Evolutionary conservation across 352 stramenopile genomes (phyloP).

Genomic region (Phytopythium mirpurense): DNA sequence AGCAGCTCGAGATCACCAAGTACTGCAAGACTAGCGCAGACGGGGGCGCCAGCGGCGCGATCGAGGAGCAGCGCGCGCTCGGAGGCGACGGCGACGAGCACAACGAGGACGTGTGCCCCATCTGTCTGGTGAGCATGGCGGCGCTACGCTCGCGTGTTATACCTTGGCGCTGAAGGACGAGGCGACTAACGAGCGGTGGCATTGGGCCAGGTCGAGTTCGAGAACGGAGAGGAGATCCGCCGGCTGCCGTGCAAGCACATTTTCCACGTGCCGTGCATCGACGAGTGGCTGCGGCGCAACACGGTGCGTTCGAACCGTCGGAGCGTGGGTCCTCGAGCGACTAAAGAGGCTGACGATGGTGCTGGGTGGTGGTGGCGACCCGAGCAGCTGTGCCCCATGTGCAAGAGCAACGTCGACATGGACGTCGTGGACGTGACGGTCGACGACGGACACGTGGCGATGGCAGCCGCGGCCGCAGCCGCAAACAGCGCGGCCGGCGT

Average conservation of each 20-base stretch:
- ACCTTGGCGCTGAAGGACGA: no score
- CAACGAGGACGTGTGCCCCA: slow-evolving; percentile 66
- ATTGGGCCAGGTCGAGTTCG: slow-evolving; percentile 54
- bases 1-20: slow-evolving; percentile 59
- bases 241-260: slow-evolving; percentile 84
- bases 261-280: slow-evolving; percentile 88
- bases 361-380: neutral
- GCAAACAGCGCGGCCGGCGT: no score
- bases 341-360: neutral
- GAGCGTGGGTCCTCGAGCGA: no score
- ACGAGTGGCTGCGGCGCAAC: slow-evolving; percentile 83
- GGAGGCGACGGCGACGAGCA: slow-evolving; percentile 5
- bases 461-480: neutral
- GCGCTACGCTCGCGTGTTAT: no score
- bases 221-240: slow-evolving; percentile 66
- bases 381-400: slow-evolving; percentile 71
- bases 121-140: slow-evolving; percentile 47
- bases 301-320: slow-evolving; percentile 33
- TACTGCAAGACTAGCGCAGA: slow-evolving; percentile 21
- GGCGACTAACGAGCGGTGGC: slow-evolving; percentile 8
- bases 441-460: slow-evolving; percentile 6
- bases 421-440: slow-evolving; percentile 41
- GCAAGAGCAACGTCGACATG: slow-evolving; percentile 72
- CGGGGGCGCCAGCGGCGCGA: neutral
- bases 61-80: neutral